These are phyloP conservation scores for Zygnema cylindricum DNA, from an alignment of 139 green algal genomes.

Conservation along the genomic window DNA sequence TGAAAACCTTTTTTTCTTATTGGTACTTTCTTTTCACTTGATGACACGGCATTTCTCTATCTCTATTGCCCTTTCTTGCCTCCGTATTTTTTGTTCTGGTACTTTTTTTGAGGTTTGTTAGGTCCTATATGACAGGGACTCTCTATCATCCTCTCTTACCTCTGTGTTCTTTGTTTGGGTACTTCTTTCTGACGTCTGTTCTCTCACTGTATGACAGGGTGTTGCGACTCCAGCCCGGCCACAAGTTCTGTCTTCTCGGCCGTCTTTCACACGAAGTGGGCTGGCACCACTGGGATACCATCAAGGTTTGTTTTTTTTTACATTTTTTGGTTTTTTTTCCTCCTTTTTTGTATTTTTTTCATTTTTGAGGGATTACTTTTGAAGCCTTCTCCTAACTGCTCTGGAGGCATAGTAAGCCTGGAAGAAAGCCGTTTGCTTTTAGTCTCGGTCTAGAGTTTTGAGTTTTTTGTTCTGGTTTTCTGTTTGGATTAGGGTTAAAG, in stretches of 20 bases:
- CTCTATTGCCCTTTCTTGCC: neutral
- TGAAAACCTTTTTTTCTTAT: too few species aligned
- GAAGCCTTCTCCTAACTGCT: too few species aligned
- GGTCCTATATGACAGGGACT: neutral
- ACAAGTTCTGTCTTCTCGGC: conserved; percentile 90
- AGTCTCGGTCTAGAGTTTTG: too few species aligned
- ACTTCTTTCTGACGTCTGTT: neutral
- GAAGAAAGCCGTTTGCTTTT: too few species aligned
- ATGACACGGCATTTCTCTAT: too few species aligned
- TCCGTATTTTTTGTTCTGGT: neutral
- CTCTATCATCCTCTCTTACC: neutral
- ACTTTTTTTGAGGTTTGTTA: neutral
- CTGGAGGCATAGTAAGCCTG: too few species aligned
- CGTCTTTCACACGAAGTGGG: conserved; percentile 89
- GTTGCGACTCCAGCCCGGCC: conserved; percentile 88
- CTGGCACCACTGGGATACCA: conserved; percentile 90
- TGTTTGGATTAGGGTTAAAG: too few species aligned
- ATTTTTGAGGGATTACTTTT: neutral
- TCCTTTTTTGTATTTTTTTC: neutral
- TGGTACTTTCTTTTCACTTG: too few species aligned
- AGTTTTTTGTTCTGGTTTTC: too few species aligned
- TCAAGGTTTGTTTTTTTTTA: conserved; percentile 44
- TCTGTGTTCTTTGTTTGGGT: neutral
- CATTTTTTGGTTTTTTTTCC: neutral
- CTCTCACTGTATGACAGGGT: too few species aligned